A percentile compares a stretch with the other conserved stretches of the same genome.
Evolutionary conservation across 148 eudicot species (phyloP).

Genomic region (Rhododendron griersonianum): DNA sequence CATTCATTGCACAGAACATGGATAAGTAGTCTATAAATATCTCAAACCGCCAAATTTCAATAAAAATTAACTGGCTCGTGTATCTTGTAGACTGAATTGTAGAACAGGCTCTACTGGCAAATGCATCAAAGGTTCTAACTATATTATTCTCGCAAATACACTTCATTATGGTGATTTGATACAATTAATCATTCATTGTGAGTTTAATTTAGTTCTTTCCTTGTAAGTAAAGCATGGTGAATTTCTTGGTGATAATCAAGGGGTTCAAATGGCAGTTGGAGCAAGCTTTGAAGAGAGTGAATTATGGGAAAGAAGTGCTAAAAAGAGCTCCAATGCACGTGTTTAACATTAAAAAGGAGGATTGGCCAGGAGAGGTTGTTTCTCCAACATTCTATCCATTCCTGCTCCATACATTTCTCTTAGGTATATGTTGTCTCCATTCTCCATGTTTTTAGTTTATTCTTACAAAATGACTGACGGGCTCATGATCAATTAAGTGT

Average conservation of each 20-base stretch:
- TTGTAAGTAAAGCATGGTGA: neutral
- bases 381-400: neutral
- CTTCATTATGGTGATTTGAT: neutral
- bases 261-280: neutral
- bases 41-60: neutral
- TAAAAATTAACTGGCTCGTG: neutral
- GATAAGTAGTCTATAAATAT: conserved; percentile 2
- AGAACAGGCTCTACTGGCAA: neutral
- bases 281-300: neutral
- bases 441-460: neutral
- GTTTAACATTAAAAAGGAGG: neutral
- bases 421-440: neutral
- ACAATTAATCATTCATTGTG: neutral
- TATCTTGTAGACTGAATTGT: neutral
- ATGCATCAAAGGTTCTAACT: neutral
- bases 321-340: neutral
- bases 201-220: neutral
- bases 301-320: neutral
- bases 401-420: neutral
- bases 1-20: conserved; percentile 13
- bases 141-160: neutral
- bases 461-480: neutral
- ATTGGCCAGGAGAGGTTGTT: neutral
- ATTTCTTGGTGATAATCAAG: neutral
- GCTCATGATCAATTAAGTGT: neutral